Base-by-base conservation (phyloP, 345 rosid species). In the Acer campestre region DNA sequence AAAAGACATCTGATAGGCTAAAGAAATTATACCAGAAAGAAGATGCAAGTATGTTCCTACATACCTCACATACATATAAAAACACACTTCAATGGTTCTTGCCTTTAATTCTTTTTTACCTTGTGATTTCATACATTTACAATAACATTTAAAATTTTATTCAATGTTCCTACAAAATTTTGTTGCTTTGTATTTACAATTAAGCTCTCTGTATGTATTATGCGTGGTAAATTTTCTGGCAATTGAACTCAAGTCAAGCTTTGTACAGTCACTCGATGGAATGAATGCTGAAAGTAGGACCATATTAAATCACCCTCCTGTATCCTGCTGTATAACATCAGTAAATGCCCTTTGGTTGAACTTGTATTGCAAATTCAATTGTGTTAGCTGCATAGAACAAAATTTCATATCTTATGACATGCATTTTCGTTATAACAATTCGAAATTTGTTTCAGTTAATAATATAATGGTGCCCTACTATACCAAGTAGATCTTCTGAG, bases 11-110 rank as follows among this genome's bases (percentile, higher is more conserved):
- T 77, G 89, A 84, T 75, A 82, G 90, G 77, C 81, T 96, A 40
- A 90, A 79, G 78, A 80, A 94, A 77, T 77, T 77, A 22, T 96
- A 94, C 86, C 79, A 91, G 79, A 85, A 90, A 31, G 95, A 89
- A 86, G 89, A 87, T 86, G 92, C 85, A 42, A 83, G 99, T 93
- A 90, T 22, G 93, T 68, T 74, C 44, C 84, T 77, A 71, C 56
- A 61, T 65, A 65, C 78, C 35, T 67, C 31, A 77, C 68, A 25
- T 6, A 8, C 68, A n/a, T 20, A 51, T 59, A 35, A 48, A 42
- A 63, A 20, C 31, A 25, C 51, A 23, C 23, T n/a, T 55, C 12
- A 9, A 51, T 11, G 46, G 55, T 35, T 35, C 38, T 35, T 35
- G 38, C 38, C 48, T 3, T 53, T 38, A 51, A 22, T 74, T 74